Percentiles rank a stretch among this genome's conserved stretches.
These are phyloP conservation scores for Trichoderma simmonsii DNA, from an alignment of 2,329 filamentous ascomycete genomes.

Conservation along the genomic window DNA sequence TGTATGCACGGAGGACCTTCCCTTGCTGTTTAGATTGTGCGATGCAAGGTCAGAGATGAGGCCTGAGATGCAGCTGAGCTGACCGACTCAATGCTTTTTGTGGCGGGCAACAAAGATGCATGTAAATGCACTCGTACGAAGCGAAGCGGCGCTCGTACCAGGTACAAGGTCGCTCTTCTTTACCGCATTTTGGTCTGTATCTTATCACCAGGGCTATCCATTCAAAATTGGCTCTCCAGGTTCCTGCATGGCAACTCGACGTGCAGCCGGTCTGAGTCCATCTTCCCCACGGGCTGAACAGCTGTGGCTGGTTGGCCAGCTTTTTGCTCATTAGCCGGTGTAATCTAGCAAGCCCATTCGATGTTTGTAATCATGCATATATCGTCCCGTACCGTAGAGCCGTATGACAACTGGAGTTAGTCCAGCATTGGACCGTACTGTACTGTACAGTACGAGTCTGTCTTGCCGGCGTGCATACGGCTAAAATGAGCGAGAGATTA, in stretches of 20 bases:
- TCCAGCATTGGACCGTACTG: neutral
- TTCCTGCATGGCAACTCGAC: slow-evolving; percentile 13
- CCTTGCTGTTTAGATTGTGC: neutral
- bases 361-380: slow-evolving; percentile 3
- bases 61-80: neutral
- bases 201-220: neutral
- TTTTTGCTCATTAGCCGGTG: neutral
- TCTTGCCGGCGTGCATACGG: neutral
- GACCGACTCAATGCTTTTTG: neutral
- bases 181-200: neutral
- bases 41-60: neutral
- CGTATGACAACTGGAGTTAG: neutral
- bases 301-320: neutral
- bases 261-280: neutral
- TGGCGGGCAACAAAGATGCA: neutral
- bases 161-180: neutral
- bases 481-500: neutral
- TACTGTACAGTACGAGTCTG: neutral
- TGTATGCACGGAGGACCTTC: neutral
- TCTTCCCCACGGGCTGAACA: slow-evolving; percentile 3
- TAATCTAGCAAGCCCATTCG: neutral
- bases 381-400: neutral
- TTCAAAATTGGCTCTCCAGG: neutral
- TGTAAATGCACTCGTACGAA: neutral
- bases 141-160: neutral